A percentile compares a stretch with the other conserved stretches of the same genome.
phyloP scores from a whole-genome alignment of 768 basidiomycete species.

The Kwoniella sp. region DNA sequence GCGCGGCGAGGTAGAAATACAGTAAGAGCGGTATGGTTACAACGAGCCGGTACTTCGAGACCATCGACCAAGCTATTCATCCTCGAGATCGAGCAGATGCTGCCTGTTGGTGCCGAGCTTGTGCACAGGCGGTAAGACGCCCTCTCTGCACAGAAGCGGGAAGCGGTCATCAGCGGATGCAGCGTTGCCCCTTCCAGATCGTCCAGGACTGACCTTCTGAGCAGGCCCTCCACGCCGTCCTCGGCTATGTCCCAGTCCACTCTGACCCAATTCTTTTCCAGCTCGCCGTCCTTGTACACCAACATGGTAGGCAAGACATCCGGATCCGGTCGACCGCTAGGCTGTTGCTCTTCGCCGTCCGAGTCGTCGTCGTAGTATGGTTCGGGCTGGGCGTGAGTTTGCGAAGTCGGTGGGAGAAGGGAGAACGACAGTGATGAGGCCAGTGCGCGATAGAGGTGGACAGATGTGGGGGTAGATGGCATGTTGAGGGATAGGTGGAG shows the following conservation, averaged over 20 bases:
- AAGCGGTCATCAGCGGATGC: neutral
- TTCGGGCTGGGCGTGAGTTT: neutral
- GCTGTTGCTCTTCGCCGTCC: conserved; percentile 19
- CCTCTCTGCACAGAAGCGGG: neutral
- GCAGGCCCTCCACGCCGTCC: conserved; percentile 39
- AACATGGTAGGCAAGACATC: conserved; percentile 47
- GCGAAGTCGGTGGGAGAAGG: conserved; percentile 22
- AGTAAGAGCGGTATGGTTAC: too few species aligned
- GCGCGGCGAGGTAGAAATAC: too few species aligned
- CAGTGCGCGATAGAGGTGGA: conserved; percentile 35
- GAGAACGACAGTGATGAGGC: conserved; percentile 43
- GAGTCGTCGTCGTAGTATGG: conserved; percentile 3
- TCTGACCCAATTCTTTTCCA: conserved; percentile 41
- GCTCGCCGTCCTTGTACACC: conserved; percentile 45
- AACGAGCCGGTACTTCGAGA: neutral
- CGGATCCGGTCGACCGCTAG: conserved; percentile 32
- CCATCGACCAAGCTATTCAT: neutral
- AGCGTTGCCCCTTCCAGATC: neutral
- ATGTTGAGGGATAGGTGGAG: conserved; percentile 31
- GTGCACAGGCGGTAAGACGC: conserved; percentile 5
- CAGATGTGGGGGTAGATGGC: conserved; percentile 4
- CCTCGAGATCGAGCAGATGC: neutral
- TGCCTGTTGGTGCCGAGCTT: conserved; percentile 1
- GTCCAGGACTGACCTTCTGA: conserved; percentile 27
- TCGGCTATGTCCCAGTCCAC: conserved; percentile 45